Percentiles rank a stretch among this genome's conserved stretches.
Evolutionary conservation across 129 eudicot species (phyloP).

Genomic region (Daucus carota): DH1_v3.0 NC_030389.2:44858501-44859000

Average conservation of each 20-base stretch:
- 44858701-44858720: background rate
- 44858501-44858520: background rate
- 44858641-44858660: background rate
- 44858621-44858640: background rate
- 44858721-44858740: background rate
- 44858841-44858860: slow-evolving; percentile 37
- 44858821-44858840: slow-evolving; percentile 93
- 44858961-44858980: slow-evolving; percentile 63
- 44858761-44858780: slow-evolving; percentile 43
- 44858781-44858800: slow-evolving; percentile 79
- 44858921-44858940: slow-evolving; percentile 65
- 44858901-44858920: slow-evolving; percentile 12
- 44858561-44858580: background rate
- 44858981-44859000: slow-evolving; percentile 44
- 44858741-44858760: slow-evolving; percentile 31
- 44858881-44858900: slow-evolving; percentile 1
- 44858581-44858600: background rate
- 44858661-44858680: background rate
- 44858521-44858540: background rate
- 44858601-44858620: background rate
- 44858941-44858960: slow-evolving; percentile 62
- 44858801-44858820: slow-evolving; percentile 95
- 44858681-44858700: background rate
- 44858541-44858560: background rate
- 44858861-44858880: slow-evolving; percentile 7